A percentile compares a stretch with the other conserved stretches of the same genome.
Evolutionary conservation across 2,329 filamentous ascomycete species (phyloP).

Genomic region (Cytospora chrysosperma): DNA sequence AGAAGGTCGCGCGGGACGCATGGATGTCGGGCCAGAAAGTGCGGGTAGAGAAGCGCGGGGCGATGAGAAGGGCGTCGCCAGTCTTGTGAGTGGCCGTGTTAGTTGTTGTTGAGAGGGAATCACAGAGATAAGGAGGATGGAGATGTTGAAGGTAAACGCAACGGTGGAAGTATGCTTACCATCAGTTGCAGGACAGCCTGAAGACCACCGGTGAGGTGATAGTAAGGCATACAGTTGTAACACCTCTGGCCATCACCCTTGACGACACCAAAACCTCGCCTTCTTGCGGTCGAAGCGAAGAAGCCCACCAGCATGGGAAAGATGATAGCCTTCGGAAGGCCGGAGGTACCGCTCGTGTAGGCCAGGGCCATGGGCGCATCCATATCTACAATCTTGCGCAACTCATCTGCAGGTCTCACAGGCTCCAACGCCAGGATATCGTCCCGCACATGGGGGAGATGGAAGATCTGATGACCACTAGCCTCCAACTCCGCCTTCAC

Average conservation of each 20-base stretch:
- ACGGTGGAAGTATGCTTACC: conserved; percentile 35
- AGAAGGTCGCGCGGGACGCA: conserved; percentile 65
- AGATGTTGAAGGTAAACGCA: not conserved
- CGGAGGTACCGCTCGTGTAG: conserved; percentile 76
- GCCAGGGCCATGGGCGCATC: conserved; percentile 62
- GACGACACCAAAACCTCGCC: conserved; percentile 2
- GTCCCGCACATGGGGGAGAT: conserved; percentile 49
- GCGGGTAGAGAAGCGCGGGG: conserved; percentile 65
- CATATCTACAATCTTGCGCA: conserved; percentile 50
- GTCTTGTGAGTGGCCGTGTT: conserved; percentile 27
- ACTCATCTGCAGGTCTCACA: conserved; percentile 53
- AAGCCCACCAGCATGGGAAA: conserved; percentile 52
- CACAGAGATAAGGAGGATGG: conserved; percentile 31
- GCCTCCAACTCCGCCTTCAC: conserved; percentile 51
- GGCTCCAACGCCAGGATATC: conserved; percentile 44
- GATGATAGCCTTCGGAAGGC: conserved; percentile 68
- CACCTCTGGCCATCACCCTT: conserved; percentile 53
- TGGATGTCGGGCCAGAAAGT: conserved; percentile 72
- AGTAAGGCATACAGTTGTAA: conserved; percentile 76
- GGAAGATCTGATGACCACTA: conserved; percentile 53
- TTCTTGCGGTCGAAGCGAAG: conserved; percentile 29
- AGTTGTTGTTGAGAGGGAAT: not conserved
- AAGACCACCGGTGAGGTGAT: conserved; percentile 72
- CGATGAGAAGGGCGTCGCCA: conserved; percentile 59
- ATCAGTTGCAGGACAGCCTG: conserved; percentile 55